Evolutionary conservation across 192 early-diverging fungal genomes (phyloP), one percentile per base, ranked within the genome.

Genomic region (Podila verticillata): DNA sequence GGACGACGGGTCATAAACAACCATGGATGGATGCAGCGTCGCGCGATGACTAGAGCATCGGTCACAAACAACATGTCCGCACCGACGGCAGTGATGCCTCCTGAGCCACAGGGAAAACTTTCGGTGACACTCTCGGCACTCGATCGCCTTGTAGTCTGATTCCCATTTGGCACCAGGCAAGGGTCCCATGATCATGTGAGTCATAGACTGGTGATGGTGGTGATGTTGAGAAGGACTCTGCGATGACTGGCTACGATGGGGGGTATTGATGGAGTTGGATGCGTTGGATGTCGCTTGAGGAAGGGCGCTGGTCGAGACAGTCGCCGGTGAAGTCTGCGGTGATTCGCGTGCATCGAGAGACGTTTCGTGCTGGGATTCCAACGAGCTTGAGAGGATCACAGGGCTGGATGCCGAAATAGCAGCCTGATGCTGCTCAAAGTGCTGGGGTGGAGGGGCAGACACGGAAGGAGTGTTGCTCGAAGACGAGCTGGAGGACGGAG

Each of bases 11-110:
- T 89, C 87, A 32, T 84, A 82, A n/a, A 79, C 70, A 47, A 80
- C 73, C 81, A 84, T 51, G 63, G 87, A 67, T 1, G 86, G 80
- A 4, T 86, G 83, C 24, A 94, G 68, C 48, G 81, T 84, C 7
- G 86, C 72, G 34, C 91, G 86, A 34, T 85, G 68, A 7, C 87
- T 87, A 6, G 92, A 93, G 82, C 95, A 97, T 22, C 73, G 82
- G 72, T 93, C 93, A 80, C 96, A 97, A 35, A 94, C 92, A 57
- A 97, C 84, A 32, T 89, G 82, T 8, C 96, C 96, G 87, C 96
- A 97, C 29, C 93, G 93, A 57, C 96, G 88, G 79, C 96, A 98
- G 81, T 98, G 96, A 73, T 97, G 96, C 61, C 95, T 87, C 60
- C 96, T 83, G 44, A 93, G 62, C 61, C 91, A 94, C 24, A 98